Evolutionary conservation across 2,329 filamentous ascomycete species (phyloP), one percentile per base, ranked within the genome.

Genomic region (Clonostachys byssicola): DNA sequence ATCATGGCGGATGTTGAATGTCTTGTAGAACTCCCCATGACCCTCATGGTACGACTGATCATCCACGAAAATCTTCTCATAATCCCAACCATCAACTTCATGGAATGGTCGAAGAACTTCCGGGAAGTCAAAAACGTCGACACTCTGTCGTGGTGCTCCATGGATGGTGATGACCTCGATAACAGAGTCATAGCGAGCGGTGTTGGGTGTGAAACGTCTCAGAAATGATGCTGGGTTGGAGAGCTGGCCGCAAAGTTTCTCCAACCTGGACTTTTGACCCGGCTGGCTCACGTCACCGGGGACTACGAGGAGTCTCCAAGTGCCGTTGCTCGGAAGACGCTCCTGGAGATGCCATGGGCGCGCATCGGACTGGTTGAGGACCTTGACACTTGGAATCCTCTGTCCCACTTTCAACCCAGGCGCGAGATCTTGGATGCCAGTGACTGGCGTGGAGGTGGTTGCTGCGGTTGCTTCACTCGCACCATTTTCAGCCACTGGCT

Each of bases 81-180:
- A 84, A 51, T 78, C 72, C 71, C 74, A 81, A 0, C 80, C 80
- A 0, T 66, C 56, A 7, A 64, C 58, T 12, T 69, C 51, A 35
- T 75, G 68, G 36, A 71, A 75, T 0, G 73, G 73, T 36, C 70
- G 71, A 38, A 78, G 71, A 0, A 74, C 63, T 2, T 71, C 67
- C 0, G 77, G 76, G 30, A 81, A 70, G 46, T 78, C 74, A 17
- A 78, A 58, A 7, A 81, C 56, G 45, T 80, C 75, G 0, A 77
- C 65, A 0, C 74, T 65, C 0, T 54, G 59, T 35, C 83, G 68
- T 20, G 69, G 70, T 0, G 78, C 68, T 3, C 73, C 71, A 58
- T 88, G 85, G 1, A 86, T 64, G 0, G 81, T 80, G 4, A 88
- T 58, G 0, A 87, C 66, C 34, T 86, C 82, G 34, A 88, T 70